These are phyloP conservation scores for Boletus tomentosulus DNA, from an alignment of 768 basidiomycete species.

Conservation along the genomic window DNA sequence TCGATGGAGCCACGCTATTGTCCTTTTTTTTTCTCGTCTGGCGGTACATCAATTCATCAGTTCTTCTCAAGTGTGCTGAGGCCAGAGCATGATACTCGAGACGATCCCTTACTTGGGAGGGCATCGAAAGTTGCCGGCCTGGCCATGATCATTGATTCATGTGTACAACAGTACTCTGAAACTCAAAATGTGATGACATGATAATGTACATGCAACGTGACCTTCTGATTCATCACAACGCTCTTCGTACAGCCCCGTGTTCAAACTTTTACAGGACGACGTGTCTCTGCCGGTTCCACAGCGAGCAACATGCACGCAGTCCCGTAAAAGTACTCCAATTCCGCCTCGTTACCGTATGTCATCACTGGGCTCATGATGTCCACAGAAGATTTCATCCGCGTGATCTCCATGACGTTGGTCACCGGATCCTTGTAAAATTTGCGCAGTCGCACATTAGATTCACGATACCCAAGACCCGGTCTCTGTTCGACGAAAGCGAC, in stretches of 20 bases:
- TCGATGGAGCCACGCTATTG: no score
- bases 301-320: constrained; percentile 12
- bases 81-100: no score
- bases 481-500: not conserved
- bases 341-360: not conserved
- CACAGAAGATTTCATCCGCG: constrained; percentile 9
- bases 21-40: no score
- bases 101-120: no score
- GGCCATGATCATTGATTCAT: no score
- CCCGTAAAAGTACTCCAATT: constrained; percentile 8
- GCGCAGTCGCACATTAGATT: not conserved
- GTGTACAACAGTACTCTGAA: no score
- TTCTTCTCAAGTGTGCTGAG: no score
- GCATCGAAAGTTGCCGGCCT: no score
- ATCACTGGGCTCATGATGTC: not conserved
- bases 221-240: no score
- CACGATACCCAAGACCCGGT: not conserved
- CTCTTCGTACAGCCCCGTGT: not conserved
- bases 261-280: not conserved
- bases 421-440: not conserved
- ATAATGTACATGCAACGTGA: no score
- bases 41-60: no score
- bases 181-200: no score
- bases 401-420: constrained; percentile 8
- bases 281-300: not conserved